Conservation (phyloP, 2,329 filamentous ascomycete genomes). For the Aspergillus sp. region DNA sequence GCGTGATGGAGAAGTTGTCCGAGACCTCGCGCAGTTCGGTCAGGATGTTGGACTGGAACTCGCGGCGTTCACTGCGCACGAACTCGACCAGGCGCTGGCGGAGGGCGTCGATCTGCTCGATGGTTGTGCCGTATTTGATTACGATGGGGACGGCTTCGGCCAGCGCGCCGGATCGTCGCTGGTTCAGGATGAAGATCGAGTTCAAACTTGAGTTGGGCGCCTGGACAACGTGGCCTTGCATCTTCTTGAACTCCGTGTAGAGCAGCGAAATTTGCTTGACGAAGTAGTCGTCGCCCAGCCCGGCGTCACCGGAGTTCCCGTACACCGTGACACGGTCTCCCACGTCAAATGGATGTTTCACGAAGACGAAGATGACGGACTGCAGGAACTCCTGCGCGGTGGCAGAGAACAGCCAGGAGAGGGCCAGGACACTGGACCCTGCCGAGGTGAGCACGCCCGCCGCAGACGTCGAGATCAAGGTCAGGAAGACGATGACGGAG, state of each 20-base stretch:
- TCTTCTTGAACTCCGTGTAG: slow-evolving; percentile 97
- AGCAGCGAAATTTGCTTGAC: slow-evolving; percentile 88
- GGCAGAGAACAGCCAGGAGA: slow-evolving; percentile 86
- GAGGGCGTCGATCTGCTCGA: slow-evolving; percentile 73
- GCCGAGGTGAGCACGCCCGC: slow-evolving; percentile 83
- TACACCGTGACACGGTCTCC: slow-evolving; percentile 89
- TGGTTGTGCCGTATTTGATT: slow-evolving; percentile 80
- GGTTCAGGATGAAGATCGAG: slow-evolving; percentile 88
- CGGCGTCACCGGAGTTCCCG: slow-evolving; percentile 70
- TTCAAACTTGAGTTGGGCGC: slow-evolving; percentile 92
- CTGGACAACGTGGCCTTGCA: slow-evolving; percentile 93
- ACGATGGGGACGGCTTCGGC: slow-evolving; percentile 77
- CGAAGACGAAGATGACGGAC: slow-evolving; percentile 89
- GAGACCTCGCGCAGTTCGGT: slow-evolving; percentile 73
- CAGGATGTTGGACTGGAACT: slow-evolving; percentile 77
- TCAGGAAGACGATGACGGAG: slow-evolving; percentile 76
- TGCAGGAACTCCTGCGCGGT: slow-evolving; percentile 93
- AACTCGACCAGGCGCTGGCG: slow-evolving; percentile 75
- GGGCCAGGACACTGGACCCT: slow-evolving; percentile 75
- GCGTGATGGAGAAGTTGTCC: slow-evolving; percentile 73
- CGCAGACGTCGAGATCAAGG: slow-evolving; percentile 82
- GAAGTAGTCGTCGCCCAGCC: slow-evolving; percentile 86
- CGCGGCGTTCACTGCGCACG: slow-evolving; percentile 74
- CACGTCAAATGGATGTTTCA: slow-evolving; percentile 96
- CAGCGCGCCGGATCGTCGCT: slow-evolving; percentile 77